Evolutionary conservation across 2,329 filamentous ascomycete species (phyloP), one percentile per base, ranked within the genome.

Genomic region (Atkinsonella texensis): DNA sequence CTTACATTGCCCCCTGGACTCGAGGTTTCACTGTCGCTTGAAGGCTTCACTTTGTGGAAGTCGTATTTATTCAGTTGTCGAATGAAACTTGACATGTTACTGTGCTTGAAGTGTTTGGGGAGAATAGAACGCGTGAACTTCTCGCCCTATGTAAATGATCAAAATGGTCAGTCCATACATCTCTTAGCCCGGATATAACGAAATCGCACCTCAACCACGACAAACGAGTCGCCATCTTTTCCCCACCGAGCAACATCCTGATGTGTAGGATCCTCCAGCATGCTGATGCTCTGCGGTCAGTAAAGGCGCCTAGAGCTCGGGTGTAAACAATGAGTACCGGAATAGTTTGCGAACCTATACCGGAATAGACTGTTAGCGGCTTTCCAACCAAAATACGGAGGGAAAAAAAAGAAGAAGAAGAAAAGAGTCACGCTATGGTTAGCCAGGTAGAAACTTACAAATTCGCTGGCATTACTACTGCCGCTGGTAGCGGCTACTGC

Each of bases 21-120:
- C 4, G 63, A 62, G 12, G 57, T 56, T 35, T 68, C 64, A 53
- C 61, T 61, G 45, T 71, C 69, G 48, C 64, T 66, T 2, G 68
- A 67, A 15, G 69, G 68, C 56, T 93, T 81, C 57, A 97, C 90
- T 75, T 98, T 98, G 75, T 98, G 93, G 61, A 98, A 98, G 65
- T 95, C 90, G 68, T 95, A 96, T 67, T 96, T 96, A 74, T 96
- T 96, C 53, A 96, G 74, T 67, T 96, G 90, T 47, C 90, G 85
- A 53, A 96, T 90, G 65, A 96, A 96, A 69, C 89, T 95, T 33
- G 90, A 90, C 72, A 96, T 96, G 68, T 96, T 96, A 78, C 89
- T 95, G 71, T 97, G 93, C 70, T 98, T 98, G 76, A 98, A 98
- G 63, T 97, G 89, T 66, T 97, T 96, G 2, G 93, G 93, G 15